Base-by-base conservation (phyloP, 163 green algal species). In the Coccomyxa subellipsoidea region DNA sequence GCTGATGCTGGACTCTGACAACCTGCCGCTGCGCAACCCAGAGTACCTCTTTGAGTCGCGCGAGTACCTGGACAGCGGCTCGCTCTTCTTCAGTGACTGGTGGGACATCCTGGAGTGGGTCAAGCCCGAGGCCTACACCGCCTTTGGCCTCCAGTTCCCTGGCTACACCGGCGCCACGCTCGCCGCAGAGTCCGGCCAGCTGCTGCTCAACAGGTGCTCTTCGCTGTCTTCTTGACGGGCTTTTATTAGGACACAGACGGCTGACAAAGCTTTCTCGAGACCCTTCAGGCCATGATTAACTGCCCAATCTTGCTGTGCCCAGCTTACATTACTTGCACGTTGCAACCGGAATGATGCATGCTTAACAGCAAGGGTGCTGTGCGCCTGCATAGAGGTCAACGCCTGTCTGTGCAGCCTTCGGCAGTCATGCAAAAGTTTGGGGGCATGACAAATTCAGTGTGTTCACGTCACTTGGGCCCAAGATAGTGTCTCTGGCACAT, bases 1-100 rank as follows among this genome's bases (percentile, higher is more conserved):
- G 71, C 84, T 93, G 82, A 76, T 89, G 40, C 77, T 92, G 70
- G 90, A 94, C 82, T 84, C 82, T 1, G 90, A 94, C 76, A 89
- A 81, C 53, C 70, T 89, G n/a, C 85, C 90, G 18, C 80, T 92
- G 34, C 37, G 70, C 0, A 76, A 90, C 69, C 89, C 87, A 2
- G 35, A 59, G 5, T 21, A 54, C 0, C 80, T 94, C 35, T 94
- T 90, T 54, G 78, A 88, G 4, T 80, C 84, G 36, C n/a, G 76
- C 0, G 38, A 77, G 8, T 90, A 83, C 39, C 35, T 15, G 1
- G 4, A 25, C 8, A 5, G 37, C 36, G 89, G 88, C 81, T 83
- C 70, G 37, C 71, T 91, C 21, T 88, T 91, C 71, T 93, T 86
- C 86, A 80, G 84, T 0, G 89, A 93, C 66, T 87, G 31, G 27